Percentiles rank a stretch among this genome's conserved stretches.
phyloP scores from a whole-genome alignment of 139 green algal species.

The Chlamydomonas asymmetrica region DNA sequence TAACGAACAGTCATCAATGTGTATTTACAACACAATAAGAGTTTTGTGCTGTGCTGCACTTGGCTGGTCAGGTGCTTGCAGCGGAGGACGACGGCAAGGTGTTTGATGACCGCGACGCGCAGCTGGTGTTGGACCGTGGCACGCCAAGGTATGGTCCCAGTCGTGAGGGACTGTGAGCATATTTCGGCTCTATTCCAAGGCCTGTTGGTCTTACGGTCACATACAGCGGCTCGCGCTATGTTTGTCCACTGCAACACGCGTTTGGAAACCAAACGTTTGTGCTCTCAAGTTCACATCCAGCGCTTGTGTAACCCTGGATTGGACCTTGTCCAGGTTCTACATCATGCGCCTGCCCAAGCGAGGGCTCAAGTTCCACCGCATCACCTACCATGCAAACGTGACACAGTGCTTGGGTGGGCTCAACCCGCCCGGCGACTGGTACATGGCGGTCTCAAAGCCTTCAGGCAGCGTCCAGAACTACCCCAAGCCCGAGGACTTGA shows the following conservation, averaged over 20 bases:
- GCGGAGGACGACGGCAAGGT: conserved; percentile 71
- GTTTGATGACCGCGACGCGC: conserved; percentile 69
- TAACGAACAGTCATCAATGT: too few relatives aligned
- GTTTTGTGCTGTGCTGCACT: too few relatives aligned
- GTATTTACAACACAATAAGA: too few relatives aligned
- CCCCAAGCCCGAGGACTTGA: conserved; percentile 48
- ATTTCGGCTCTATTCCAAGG: too few relatives aligned
- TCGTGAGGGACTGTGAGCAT: too few relatives aligned
- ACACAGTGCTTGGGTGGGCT: conserved; percentile 59
- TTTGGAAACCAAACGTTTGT: too few relatives aligned
- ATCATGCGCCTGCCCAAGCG: conserved; percentile 86
- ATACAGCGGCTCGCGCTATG: too few relatives aligned
- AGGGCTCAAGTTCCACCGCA: conserved; percentile 75
- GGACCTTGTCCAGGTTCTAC: conserved; percentile 94
- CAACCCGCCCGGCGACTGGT: conserved; percentile 60
- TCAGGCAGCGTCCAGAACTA: conserved; percentile 40
- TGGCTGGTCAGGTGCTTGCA: too few relatives aligned
- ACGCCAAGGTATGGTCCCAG: conserved; percentile 55
- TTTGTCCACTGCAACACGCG: too few relatives aligned
- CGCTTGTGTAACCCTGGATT: too few relatives aligned
- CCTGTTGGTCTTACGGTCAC: too few relatives aligned
- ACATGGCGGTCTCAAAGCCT: conserved; percentile 79
- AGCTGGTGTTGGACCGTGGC: conserved; percentile 70
- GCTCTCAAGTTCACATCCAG: too few relatives aligned
- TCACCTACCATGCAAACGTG: conserved; percentile 89